Conservation (phyloP, 805 yeast genomes). For the Candida vartiovaarae region DNA sequence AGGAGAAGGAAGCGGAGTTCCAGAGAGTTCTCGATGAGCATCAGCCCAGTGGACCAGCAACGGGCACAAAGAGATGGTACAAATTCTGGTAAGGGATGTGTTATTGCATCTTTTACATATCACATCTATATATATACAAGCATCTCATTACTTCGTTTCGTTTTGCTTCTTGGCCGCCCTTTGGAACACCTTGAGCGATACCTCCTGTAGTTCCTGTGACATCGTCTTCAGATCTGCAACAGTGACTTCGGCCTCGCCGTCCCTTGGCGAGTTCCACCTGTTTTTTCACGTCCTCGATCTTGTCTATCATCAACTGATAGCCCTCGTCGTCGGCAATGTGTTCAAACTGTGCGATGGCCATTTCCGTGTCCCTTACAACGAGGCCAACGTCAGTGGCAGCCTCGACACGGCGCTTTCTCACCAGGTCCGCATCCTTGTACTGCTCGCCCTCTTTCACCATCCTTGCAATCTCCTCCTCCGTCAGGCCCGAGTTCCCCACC, state of each 20-base stretch:
- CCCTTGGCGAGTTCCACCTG: constrained; percentile 60
- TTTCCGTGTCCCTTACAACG: constrained; percentile 80
- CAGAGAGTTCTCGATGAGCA: constrained; percentile 1
- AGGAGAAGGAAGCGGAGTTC: constrained; percentile 9
- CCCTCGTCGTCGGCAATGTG: constrained; percentile 44
- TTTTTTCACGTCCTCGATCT: constrained; percentile 52
- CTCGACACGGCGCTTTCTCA: constrained; percentile 54
- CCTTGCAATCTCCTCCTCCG: constrained; percentile 58
- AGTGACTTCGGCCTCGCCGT: constrained; percentile 47
- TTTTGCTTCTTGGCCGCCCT: constrained; percentile 20
- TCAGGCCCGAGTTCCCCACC: constrained; percentile 61
- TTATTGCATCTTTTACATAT: not conserved
- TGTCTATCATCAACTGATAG: constrained; percentile 37
- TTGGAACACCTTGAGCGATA: constrained; percentile 71
- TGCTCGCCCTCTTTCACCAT: constrained; percentile 62
- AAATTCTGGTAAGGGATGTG: not conserved
- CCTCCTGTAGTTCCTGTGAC: constrained; percentile 69
- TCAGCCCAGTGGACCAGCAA: not conserved
- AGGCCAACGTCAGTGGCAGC: constrained; percentile 75
- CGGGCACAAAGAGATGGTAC: not conserved
- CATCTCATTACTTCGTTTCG: constrained; percentile 2
- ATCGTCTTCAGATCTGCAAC: constrained; percentile 58
- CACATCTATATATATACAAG: not conserved
- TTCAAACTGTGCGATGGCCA: constrained; percentile 68
- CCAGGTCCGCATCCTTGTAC: constrained; percentile 53